These are phyloP conservation scores for Podospora sp. DNA, from an alignment of 495 filamentous ascomycete genomes.

Conservation along the genomic window DNA sequence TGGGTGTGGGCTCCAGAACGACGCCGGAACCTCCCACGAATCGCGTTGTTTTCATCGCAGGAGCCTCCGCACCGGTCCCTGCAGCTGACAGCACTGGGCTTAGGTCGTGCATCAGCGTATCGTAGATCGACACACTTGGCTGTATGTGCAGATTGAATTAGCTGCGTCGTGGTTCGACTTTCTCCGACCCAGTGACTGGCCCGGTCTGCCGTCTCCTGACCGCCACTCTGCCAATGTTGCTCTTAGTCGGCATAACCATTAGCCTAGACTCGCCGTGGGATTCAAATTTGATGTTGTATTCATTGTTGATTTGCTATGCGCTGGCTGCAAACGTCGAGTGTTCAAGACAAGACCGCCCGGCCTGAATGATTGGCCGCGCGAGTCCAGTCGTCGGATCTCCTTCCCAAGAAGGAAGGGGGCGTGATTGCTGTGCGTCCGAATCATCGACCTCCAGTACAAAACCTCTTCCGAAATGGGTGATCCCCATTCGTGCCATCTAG, in stretches of 20 bases:
- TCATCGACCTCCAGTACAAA: neutral
- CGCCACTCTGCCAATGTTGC: neutral
- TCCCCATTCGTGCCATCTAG: neutral
- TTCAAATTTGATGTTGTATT: too few relatives aligned
- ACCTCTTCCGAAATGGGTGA: neutral
- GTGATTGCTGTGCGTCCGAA: neutral
- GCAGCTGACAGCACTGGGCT: neutral
- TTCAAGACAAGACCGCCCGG: too few relatives aligned
- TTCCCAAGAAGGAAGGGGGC: too few relatives aligned
- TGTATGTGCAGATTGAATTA: neutral
- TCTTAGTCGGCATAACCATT: too few relatives aligned
- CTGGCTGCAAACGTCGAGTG: too few relatives aligned
- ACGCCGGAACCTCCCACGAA: neutral
- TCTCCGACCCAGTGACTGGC: neutral
- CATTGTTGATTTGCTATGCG: too few relatives aligned
- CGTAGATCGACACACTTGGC: neutral
- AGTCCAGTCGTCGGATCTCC: too few relatives aligned
- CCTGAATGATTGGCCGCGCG: too few relatives aligned
- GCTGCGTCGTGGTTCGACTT: neutral
- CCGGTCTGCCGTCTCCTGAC: neutral
- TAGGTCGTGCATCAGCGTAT: neutral
- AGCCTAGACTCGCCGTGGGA: too few relatives aligned
- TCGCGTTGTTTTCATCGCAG: neutral
- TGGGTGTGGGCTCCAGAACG: neutral
- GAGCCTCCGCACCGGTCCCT: neutral